Percentiles rank a stretch among this genome's conserved stretches.
These are phyloP conservation scores for Cercospora brassicicola DNA, from an alignment of 2,329 filamentous ascomycete genomes.

Conservation along the genomic window DNA sequence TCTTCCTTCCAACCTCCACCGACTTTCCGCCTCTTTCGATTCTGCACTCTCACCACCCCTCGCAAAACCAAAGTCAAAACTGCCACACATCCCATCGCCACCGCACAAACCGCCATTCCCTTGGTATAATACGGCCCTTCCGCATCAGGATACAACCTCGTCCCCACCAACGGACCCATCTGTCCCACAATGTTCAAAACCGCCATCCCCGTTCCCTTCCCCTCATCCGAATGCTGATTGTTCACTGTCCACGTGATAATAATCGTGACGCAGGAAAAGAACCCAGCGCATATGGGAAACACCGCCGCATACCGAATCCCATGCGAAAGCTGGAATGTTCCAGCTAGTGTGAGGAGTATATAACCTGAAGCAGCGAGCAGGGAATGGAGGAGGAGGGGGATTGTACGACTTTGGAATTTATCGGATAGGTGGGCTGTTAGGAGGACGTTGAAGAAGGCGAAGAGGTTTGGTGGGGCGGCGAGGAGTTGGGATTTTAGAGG, in stretches of 20 bases:
- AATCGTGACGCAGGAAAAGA: constrained; percentile 80
- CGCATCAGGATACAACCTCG: constrained; percentile 54
- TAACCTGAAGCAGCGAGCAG: constrained; percentile 60
- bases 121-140: constrained; percentile 52
- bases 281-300: constrained; percentile 75
- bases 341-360: constrained; percentile 49
- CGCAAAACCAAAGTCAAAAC: constrained; percentile 48
- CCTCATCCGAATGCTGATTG: constrained; percentile 69
- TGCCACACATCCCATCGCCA: constrained; percentile 51
- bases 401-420: constrained; percentile 59
- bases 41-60: constrained; percentile 41
- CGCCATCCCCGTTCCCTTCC: constrained; percentile 74
- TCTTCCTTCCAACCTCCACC: neutral
- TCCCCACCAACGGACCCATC: constrained; percentile 65
- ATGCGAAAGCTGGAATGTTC: constrained; percentile 33
- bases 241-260: constrained; percentile 88
- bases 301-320: constrained; percentile 68
- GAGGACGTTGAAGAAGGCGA: constrained; percentile 71
- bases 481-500: constrained; percentile 70
- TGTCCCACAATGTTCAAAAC: constrained; percentile 81
- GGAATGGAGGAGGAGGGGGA: constrained; percentile 68
- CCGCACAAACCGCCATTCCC: constrained; percentile 54
- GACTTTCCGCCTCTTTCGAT: constrained; percentile 23
- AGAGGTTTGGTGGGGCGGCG: constrained; percentile 76
- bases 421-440: constrained; percentile 73